Conservation (phyloP, 2,329 filamentous ascomycete species). For the Pyricularia sp. region DNA sequence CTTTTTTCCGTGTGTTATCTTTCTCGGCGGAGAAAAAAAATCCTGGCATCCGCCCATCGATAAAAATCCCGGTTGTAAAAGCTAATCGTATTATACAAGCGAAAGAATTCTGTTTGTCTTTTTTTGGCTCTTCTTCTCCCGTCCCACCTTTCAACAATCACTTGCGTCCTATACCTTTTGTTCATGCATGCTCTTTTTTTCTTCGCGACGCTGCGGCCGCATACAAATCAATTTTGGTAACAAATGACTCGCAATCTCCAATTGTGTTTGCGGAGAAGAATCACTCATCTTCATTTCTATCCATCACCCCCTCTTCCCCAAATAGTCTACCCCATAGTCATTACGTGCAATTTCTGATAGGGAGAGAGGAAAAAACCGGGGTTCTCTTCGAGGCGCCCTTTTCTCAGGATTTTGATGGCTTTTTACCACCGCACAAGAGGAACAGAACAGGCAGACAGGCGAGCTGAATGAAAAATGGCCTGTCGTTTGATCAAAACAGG, state of each 20-base stretch:
- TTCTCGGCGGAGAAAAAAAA: background rate
- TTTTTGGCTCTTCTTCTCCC: background rate
- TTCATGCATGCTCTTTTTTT: background rate
- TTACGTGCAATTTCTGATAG: background rate
- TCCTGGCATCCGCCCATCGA: background rate
- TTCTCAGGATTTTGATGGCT: background rate
- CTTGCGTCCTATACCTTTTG: background rate
- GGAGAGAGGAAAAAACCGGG: background rate
- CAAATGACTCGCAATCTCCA: background rate
- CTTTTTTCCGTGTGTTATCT: background rate
- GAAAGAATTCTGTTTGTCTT: background rate
- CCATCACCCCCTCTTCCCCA: background rate
- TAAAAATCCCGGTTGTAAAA: background rate
- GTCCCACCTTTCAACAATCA: background rate
- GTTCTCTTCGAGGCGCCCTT: background rate
- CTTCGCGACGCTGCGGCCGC: background rate
- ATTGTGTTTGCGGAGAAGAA: background rate
- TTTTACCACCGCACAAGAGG: background rate
- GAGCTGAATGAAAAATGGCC: background rate
- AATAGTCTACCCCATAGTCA: slow-evolving; percentile 19
- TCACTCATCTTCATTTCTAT: background rate
- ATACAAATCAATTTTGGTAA: background rate
- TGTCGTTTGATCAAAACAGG: background rate
- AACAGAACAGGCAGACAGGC: background rate
- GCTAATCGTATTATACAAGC: background rate